Base-by-base conservation (phyloP, 768 basidiomycete species). In the Mrakia gelida region DNA sequence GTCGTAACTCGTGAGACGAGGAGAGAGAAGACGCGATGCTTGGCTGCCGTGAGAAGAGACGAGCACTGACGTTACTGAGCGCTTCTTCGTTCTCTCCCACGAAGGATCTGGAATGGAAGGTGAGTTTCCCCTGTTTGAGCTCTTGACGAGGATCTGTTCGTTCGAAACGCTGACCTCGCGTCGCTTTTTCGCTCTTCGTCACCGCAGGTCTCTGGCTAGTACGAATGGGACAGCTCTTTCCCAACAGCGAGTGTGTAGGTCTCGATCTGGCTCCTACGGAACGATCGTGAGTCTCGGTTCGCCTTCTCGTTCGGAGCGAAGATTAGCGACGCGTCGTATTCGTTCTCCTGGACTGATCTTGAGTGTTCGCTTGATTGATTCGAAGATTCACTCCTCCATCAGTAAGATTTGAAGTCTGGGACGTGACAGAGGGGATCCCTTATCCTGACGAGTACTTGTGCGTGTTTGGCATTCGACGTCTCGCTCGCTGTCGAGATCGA, bases 341-440 rank as follows among this genome's bases (percentile, higher is more conserved):
- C n/a, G n/a, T n/a, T n/a, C n/a, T n/a, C n/a, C n/a, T n/a, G n/a
- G n/a, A 38, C 38, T 38, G 38, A 38, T 38, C 38, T 38, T 3
- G 38, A 3, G 38, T 38, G 38, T 38, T 8, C 8, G 38, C 8
- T 16, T 54, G 16, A 11, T 4, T 43, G 6, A 43, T 43, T 41
- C 16, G 18, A 41, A 70, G 68, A 3, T 70, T 41, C 38, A 32
- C 30, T 38, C 68, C 68, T 38, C 38, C 68, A 4, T 34, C 13
- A 13, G 32, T 38, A 1, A 11, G 34, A 30, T 70, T 43, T n/a
- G 68, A 70, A 3, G 41, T 70, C 4, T 43, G 38, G 34, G 68
- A 70, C 68, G 68, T 70, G 13, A 70, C 32, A 21, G 68, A 70
- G 11, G 68, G 68, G 7, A 30, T 70, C 18, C 68, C 68, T 8